Base-by-base conservation (phyloP, 2,329 filamentous ascomycete genomes). In the Alternaria metachromatica region DNA sequence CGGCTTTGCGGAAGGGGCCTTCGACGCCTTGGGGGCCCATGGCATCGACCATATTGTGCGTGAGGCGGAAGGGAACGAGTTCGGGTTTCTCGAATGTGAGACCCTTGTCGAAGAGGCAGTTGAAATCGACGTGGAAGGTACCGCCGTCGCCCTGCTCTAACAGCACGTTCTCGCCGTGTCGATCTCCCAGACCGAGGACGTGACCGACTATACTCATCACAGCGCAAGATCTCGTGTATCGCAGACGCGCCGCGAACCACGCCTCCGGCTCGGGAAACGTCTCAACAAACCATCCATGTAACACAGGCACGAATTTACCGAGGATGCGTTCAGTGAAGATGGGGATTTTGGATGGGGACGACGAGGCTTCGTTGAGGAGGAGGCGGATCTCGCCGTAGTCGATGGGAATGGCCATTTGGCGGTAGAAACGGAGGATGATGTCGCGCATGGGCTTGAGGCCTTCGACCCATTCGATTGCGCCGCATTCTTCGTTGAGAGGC, bases 191-290 rank as follows among this genome's bases (percentile, higher is more conserved):
- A 64, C 89, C 96, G 5, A 99, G 87, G 53, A 98, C 94, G 60
- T 97, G 96, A 54, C 96, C 96, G 5, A 97, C 93, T 88, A 99
- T 99, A n/a, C 94, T 97, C 94, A 99, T 99, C 70, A 99, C 96
- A 11, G 96, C 96, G 74, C 92, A 95, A 1, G 96, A 97, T 5
- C 96, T 89, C 3, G 96, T 96, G 81, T 98, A 99, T 50, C 90
- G 88, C 48, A 98, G 85, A 8, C 96, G 89, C 10, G 95, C 94
- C 3, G 89, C 87, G 79, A 99, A 96, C 96, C 96, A 99, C 1
- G 90, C 87, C 12, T 93, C 92, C 5, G 96, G 94, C 75, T 97
- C 94, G 0, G 96, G 94, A 76, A 97, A 99, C 72, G 94, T 93
- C 71, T 97, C 92, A 20, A 96, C 89, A 80, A 99, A 99, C 96